A percentile compares a stretch with the other conserved stretches of the same genome.
Conservation (phyloP, 1,139 yeast species). For the Geotrichum carabidarum region DNA sequence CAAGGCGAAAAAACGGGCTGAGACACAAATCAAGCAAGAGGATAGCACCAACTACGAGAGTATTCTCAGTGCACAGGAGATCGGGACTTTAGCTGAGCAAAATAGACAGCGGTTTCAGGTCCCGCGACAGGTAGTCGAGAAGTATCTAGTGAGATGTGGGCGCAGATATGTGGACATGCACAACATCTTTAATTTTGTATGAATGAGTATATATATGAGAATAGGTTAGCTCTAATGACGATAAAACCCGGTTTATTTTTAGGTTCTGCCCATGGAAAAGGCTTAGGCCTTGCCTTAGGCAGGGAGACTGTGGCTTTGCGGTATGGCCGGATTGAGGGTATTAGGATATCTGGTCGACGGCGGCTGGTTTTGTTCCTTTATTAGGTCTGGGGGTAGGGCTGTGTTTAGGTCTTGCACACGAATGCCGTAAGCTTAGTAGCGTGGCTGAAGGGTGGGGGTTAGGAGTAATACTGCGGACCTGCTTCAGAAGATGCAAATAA, state of each 20-base stretch:
- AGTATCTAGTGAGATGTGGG: slow-evolving; percentile 78
- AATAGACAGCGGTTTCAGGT: slow-evolving; percentile 60
- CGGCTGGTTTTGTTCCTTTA: no score
- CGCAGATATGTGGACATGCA: slow-evolving; percentile 89
- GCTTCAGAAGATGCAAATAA: not conserved
- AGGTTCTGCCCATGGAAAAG: no score
- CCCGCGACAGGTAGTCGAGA: slow-evolving; percentile 59
- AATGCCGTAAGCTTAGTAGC: not conserved
- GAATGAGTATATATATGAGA: not conserved
- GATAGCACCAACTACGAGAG: slow-evolving; percentile 34
- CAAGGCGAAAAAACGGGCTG: slow-evolving; percentile 53
- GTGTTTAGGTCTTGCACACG: no score
- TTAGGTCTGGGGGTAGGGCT: no score
- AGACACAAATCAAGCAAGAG: slow-evolving; percentile 36
- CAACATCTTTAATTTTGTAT: slow-evolving; percentile 49
- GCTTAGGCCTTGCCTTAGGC: no score
- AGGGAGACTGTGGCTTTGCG: no score
- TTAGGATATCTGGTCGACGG: no score
- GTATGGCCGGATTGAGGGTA: no score
- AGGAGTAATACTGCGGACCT: slow-evolving; percentile 3
- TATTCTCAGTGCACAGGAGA: slow-evolving; percentile 31
- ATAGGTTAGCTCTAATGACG: no score
- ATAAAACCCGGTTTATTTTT: no score
- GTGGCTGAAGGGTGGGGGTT: slow-evolving; percentile 4
- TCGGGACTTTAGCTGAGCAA: slow-evolving; percentile 74